Evolutionary conservation across 768 basidiomycete genomes (phyloP), one percentile per base, ranked within the genome.

Genomic region (Lactarius hengduanensis): DNA sequence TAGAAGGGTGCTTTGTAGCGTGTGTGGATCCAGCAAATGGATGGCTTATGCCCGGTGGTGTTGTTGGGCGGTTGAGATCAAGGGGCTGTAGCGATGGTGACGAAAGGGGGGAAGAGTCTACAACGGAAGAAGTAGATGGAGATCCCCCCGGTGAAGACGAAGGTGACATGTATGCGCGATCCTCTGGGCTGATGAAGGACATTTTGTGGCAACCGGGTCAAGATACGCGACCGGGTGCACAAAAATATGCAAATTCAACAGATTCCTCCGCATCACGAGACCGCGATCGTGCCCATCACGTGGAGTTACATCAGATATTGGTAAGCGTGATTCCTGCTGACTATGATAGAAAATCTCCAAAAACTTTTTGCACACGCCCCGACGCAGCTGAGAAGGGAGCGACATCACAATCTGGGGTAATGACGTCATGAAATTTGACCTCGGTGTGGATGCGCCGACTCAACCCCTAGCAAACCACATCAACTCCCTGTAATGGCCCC

Each of bases 161-260:
- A 30, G 67, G 67, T 3, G 67, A 68, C 67, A 68, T 68, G 9
- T 61, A 67, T 66, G 67, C 64, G 50, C 67, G 67, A 20, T 66
- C 67, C 13, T 68, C 67, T 58, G 62, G 57, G 5, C 53, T 67
- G 9, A 63, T 67, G 28, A 63, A 67, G 3, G 62, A 20, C 66
- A 67, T 63, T 32, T 61, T 43, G 57, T 30, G n/a, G 32, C 7
- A 8, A 7, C 34, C 6, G 28, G 10, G 13, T 58, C 28, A 15
- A n/a, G 30, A n/a, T n/a, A 50, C 50, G 22, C 50, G 50, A 50
- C 47, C 22, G 22, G 22, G 22, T 26, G 26, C 26, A 20, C 43
- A n/a, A 11, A 53, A 53, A 26, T 26, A 26, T 26, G 22, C 8
- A 10, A 18, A 34, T 56, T 57, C 56, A 57, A 57, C 62, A n/a